Evolutionary conservation across 805 yeast species (phyloP), one percentile per base, ranked within the genome.

Genomic region (Myxozyma neotropica): DNA sequence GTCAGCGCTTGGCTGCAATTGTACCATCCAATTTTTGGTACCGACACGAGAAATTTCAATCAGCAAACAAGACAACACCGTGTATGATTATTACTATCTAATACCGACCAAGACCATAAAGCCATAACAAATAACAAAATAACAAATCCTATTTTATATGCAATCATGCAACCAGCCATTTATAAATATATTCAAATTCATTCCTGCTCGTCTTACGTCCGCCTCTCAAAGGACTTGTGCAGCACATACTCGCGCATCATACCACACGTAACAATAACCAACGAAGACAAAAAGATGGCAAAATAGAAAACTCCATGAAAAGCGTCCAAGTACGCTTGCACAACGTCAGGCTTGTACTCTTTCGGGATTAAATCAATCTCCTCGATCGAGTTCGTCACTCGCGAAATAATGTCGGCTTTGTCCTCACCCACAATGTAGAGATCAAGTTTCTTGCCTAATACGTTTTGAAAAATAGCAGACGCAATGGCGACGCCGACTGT

Each of bases 401-500:
- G 56, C 31, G 51, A 26, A 38, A 62, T 62, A 39, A 62, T 56
- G n/a, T 56, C 64, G 4, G 42, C 55, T 38, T 51, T 55, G 33
- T 59, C 56, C 12, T 55, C 54, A 4, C 66, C 66, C 17, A 23
- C 43, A 33, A 58, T 56, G 51, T 57, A 50, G 15, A 23, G 4
- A 36, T 56, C 61, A 39, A 76, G 67, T 13, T 61, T 53, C 13
- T 46, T 46, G 1, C 63, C 63, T 53, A 83, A 72, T 15, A 74
- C 69, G 33, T 72, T 72, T 67, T 82, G 85, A 71, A 83, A 83
- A 36, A 83, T 77, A 1, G 86, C 83, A 39, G 83, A 75, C 1
- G 85, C 83, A 17, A 82, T 68, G 1, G 87, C 75, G 21, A 86
- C 88, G 51, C 90, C 90, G 48, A 86, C 73, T 0, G 89, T 85